Conservation (phyloP, 345 rosid species). For the Excoecaria agallocha region DNA sequence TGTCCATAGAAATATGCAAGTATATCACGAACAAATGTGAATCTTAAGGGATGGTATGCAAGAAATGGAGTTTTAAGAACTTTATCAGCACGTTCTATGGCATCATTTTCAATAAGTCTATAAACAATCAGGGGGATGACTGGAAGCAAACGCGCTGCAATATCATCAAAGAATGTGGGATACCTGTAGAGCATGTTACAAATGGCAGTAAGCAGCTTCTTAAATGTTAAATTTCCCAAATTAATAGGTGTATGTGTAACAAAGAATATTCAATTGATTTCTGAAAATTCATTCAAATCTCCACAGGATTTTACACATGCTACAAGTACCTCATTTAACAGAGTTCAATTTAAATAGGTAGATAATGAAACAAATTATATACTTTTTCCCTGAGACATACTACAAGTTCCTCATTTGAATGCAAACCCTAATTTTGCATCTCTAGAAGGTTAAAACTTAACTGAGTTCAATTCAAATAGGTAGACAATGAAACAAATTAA, state of each 20-base stretch:
- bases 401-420: neutral
- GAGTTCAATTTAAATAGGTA: no score
- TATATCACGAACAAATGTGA: conserved; percentile 92
- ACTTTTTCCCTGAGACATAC: no score
- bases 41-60: conserved; percentile 82
- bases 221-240: neutral
- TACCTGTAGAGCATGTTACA: conserved; percentile 49
- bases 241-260: neutral
- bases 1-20: conserved; percentile 95
- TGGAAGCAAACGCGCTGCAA: conserved; percentile 84
- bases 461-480: no score
- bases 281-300: neutral
- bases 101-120: conserved; percentile 92
- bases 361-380: no score
- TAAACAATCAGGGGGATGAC: conserved; percentile 90
- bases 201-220: neutral
- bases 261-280: neutral
- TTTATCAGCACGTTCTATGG: conserved; percentile 68
- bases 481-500: neutral
- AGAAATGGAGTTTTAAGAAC: conserved; percentile 66
- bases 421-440: no score
- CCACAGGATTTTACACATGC: neutral
- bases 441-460: no score
- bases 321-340: no score
- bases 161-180: conserved; percentile 94